Conservation (phyloP, 129 eudicot species). For the Helichrysum umbraculigerum region DNA sequence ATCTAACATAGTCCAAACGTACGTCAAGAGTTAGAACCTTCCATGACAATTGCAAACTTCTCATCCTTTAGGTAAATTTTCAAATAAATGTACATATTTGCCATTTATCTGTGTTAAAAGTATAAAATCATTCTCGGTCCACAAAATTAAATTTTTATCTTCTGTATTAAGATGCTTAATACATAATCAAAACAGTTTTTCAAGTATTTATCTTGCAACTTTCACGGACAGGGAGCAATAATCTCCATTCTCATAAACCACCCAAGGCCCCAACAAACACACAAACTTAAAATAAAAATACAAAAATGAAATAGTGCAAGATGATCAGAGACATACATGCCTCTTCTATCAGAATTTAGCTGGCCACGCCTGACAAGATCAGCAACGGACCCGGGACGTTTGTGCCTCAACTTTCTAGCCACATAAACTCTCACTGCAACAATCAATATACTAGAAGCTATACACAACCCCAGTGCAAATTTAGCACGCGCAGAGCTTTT, state of each 20-base stretch:
- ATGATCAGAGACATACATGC: conserved; percentile 83
- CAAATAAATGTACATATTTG: conserved; percentile 5
- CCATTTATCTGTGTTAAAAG: no score
- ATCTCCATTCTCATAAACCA: background rate
- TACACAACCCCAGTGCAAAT: conserved; percentile 56
- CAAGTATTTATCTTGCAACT: background rate
- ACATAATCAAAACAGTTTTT: background rate
- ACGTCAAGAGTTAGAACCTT: background rate
- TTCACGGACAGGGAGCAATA: background rate
- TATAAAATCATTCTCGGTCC: background rate
- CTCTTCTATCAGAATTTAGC: conserved; percentile 98
- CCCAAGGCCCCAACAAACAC: conserved; percentile 5
- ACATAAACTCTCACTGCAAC: conserved; percentile 54
- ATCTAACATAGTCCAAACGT: background rate
- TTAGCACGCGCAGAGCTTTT: conserved; percentile 41
- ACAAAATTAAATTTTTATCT: background rate
- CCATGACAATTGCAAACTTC: background rate
- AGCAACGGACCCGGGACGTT: conserved; percentile 85
- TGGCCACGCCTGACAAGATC: conserved; percentile 99
- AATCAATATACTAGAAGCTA: conserved; percentile 48
- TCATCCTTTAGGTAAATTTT: background rate
- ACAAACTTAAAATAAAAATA: background rate
- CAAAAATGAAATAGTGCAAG: conserved; percentile 4
- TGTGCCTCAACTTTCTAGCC: conserved; percentile 43
- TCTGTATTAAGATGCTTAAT: background rate